Evolutionary conservation across 75 land plant species (phyloP), one percentile per base, ranked within the genome.

Genomic region (Ceratopteris richardii): DNA sequence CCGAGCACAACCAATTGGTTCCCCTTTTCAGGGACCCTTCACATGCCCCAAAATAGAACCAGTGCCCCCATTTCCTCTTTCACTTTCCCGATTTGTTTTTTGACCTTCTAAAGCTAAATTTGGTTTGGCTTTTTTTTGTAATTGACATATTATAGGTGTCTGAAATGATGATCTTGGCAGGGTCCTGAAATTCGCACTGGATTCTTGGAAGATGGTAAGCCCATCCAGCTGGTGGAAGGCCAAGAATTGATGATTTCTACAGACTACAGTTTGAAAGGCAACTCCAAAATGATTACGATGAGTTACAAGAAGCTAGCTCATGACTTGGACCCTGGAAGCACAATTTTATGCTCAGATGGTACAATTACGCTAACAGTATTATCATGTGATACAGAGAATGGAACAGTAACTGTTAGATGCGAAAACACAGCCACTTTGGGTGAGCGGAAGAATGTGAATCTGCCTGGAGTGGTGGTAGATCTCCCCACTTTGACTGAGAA

Each of bases 161-260:
- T n/a, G n/a, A n/a, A n/a, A n/a, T n/a, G n/a, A n/a, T 5, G 31
- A 27, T 12, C n/a, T 31, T 58, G 42, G 44, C 67, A 90, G 96
- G 96, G 96, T n/a, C 96, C 92, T 33, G 96, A 90, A 65, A 90
- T 90, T 52, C 86, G 92, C 50, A 90, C 96, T 65, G 96, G 96
- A 31, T 77, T 87, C 54, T 61, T 87, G 57, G 78, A 87, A 64
- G 87, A 83, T 66, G 87, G 70, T 25, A 83, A 86, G 51, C 82
- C 96, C 0, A 66, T 90, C 70, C 83, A 90, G 46, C 77, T 90
- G 0, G 78, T 70, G 19, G 81, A 87, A 60, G 96, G 87, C 31
- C 73, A 77, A 51, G 96, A 86, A 51, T 69, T 90, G 23, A 87
- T 74, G 52, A 56, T 90, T 28, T 63, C 88, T 18, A 87, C 96